Percentiles rank a stretch among this genome's conserved stretches.
phyloP scores from a whole-genome alignment of 176 grass and related monocot genomes.

The Juncus effusus region DNA sequence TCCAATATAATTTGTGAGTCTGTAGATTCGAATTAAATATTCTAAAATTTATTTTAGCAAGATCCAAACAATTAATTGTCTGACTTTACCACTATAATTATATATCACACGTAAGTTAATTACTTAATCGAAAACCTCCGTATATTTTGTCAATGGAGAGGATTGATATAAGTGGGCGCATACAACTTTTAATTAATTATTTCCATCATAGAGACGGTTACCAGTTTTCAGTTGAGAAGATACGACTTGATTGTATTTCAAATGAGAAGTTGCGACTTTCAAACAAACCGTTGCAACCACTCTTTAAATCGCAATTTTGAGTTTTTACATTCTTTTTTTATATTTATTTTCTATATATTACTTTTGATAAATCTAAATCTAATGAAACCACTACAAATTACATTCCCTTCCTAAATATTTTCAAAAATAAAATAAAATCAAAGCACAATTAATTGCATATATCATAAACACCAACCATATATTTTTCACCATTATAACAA shows the following conservation, averaged over 20 bases:
- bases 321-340: not conserved
- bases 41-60: too few relatives aligned
- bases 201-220: not conserved
- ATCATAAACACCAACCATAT: not conserved
- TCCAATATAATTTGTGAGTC: too few relatives aligned
- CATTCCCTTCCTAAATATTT: not conserved
- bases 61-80: too few relatives aligned
- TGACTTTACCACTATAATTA: not conserved
- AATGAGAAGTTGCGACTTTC: not conserved
- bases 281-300: slow-evolving; percentile 27
- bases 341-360: slow-evolving; percentile 6
- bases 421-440: not conserved
- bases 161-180: not conserved
- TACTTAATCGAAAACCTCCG: not conserved
- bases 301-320: not conserved
- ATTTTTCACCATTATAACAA: not conserved
- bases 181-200: not conserved
- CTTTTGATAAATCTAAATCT: not conserved
- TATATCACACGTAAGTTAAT: not conserved
- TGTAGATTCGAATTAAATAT: too few relatives aligned
- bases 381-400: not conserved
- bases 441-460: not conserved
- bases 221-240: slow-evolving; percentile 15
- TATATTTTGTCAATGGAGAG: not conserved
- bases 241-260: not conserved